Percentiles rank a stretch among this genome's conserved stretches.
phyloP scores from a whole-genome alignment of 345 rosid genomes.

The Corchorus olitorius region DNA sequence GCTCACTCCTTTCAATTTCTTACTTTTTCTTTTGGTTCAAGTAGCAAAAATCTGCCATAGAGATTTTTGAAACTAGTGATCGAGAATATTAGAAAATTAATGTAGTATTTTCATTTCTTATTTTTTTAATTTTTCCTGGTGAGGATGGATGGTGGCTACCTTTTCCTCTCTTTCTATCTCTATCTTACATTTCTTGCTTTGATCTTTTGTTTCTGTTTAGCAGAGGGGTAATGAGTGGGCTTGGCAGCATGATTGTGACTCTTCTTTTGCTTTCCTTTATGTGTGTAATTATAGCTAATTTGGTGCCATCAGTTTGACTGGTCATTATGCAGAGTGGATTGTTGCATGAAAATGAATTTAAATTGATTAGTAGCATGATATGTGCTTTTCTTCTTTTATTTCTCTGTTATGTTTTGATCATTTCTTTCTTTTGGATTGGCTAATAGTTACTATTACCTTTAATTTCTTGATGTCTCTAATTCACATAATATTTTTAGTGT shows the following conservation, averaged over 20 bases:
- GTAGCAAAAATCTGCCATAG: background rate
- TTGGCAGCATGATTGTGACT: constrained; percentile 35
- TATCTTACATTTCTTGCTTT: constrained; percentile 6
- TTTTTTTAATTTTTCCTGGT: background rate
- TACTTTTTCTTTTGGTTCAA: background rate
- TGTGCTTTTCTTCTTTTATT: background rate
- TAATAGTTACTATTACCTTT: background rate
- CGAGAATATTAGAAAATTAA: constrained; percentile 5
- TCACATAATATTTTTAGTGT: background rate
- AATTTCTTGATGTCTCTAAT: background rate
- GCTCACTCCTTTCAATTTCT: background rate
- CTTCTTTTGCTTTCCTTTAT: constrained; percentile 30
- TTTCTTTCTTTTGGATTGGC: background rate
- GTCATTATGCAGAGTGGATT: constrained; percentile 21
- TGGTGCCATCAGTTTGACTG: constrained; percentile 26
- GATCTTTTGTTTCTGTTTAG: constrained; percentile 20
- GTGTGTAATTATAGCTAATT: constrained; percentile 27
- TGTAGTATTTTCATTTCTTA: background rate
- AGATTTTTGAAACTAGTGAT: constrained; percentile 9
- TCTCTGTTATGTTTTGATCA: background rate
- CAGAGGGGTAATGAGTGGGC: constrained; percentile 33
- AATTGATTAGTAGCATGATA: background rate
- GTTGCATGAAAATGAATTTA: constrained; percentile 12
- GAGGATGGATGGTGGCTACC: background rate
- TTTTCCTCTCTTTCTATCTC: constrained; percentile 1